Base-by-base conservation (phyloP, 805 yeast genomes). In the Maudiozyma barnettii region DNA sequence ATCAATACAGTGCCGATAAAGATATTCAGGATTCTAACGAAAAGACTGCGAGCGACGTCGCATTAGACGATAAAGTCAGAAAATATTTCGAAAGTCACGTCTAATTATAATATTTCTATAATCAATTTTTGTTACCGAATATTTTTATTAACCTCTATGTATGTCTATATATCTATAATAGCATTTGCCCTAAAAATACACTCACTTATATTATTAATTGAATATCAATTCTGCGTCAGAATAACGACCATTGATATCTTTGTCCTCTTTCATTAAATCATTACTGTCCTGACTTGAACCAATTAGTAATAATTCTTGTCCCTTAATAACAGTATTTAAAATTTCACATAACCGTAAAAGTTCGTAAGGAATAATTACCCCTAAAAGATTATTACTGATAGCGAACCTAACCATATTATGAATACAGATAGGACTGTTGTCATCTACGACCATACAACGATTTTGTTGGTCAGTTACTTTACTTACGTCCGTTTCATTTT, bases 321-420 rank as follows among this genome's bases (percentile, higher is more conserved):
- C 79, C 49, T 95, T 73, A 14, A 91, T 82, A 26, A 84, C 75
- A 35, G 83, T 84, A 6, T 84, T 76, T 38, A 90, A 66, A 45
- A 82, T 81, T 0, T 95, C 95, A 40, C 88, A 89, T 26, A 89
- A 68, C 36, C 74, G 69, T 48, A 91, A 68, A 46, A 93, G 60
- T 47, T 82, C 81, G 23, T 79, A 75, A 0, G 95, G 88, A 20
- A 87, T 77, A 21, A 88, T 79, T 10, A 93, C 63, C 16, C 99
- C 99, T 53, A 93, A 72, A 45, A 93, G 70, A 59, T 93, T 93
- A 60, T 93, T 93, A 48, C 76, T 73, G 3, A 81, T 74, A 0
- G 96, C 90, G 61, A 87, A 89, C 45, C 75, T 75, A 1, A 89
- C 79, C 1, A 95, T 95, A 54, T 87, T 88, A 56, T 85, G 85